phyloP scores from a whole-genome alignment of 2,329 filamentous ascomycete species.

The Phaeoacremonium minimum region DNA sequence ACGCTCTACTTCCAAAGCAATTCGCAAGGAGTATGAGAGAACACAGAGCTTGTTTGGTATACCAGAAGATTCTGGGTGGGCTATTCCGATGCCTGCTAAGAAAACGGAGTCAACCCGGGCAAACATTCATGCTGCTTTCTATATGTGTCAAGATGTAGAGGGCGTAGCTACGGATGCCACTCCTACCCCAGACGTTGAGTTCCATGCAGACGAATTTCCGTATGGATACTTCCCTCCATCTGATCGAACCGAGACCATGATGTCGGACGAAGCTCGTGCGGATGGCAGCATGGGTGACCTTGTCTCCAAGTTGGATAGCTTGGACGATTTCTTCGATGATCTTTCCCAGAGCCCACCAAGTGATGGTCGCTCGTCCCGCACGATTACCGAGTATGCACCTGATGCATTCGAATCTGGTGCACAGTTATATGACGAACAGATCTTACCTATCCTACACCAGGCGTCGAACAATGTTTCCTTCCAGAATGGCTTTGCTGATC shows the following conservation, averaged over 20 bases:
- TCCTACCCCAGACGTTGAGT: conserved; percentile 83
- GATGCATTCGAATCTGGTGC: conserved; percentile 70
- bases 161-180: conserved; percentile 54
- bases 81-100: conserved; percentile 85
- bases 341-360: conserved; percentile 55
- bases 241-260: conserved; percentile 84
- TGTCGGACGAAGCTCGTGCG: conserved; percentile 74
- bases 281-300: conserved; percentile 79
- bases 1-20: conserved; percentile 75
- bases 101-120: conserved; percentile 82
- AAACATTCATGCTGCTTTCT: conserved; percentile 95
- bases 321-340: conserved; percentile 81
- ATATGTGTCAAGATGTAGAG: conserved; percentile 75
- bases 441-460: conserved; percentile 82
- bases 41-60: conserved; percentile 96
- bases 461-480: conserved; percentile 76
- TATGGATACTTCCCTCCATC: conserved; percentile 71
- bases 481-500: conserved; percentile 83
- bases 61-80: conserved; percentile 93
- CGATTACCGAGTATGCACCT: conserved; percentile 60
- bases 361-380: conserved; percentile 57
- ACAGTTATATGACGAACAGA: conserved; percentile 88
- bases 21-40: conserved; percentile 90
- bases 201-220: conserved; percentile 83
- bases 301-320: conserved; percentile 71